Percentiles rank a stretch among this genome's conserved stretches.
Conservation (phyloP, 1,284 basidiomycete genomes). For the Boletellus sp. region DNA sequence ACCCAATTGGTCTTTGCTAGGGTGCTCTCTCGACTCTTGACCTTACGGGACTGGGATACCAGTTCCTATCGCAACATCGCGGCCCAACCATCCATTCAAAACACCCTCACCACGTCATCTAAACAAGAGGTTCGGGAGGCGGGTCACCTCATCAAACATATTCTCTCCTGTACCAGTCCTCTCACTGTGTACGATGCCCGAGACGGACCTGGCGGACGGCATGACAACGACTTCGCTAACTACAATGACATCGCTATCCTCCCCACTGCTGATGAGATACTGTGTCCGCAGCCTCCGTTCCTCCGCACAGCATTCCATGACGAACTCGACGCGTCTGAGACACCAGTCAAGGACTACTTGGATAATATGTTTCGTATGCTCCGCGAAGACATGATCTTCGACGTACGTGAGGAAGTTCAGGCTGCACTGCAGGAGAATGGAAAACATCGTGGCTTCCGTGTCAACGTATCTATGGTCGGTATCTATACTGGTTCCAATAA, state of each 20-base stretch:
- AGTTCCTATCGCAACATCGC: slow-evolving; percentile 18
- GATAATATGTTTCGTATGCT: slow-evolving; percentile 65
- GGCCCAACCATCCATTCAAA: slow-evolving; percentile 13
- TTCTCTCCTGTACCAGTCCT: slow-evolving; percentile 28
- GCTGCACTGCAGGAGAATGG: slow-evolving; percentile 41
- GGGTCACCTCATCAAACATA: slow-evolving; percentile 43
- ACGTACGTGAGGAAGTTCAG: slow-evolving; percentile 56
- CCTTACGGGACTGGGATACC: slow-evolving; percentile 9
- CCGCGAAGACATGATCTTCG: slow-evolving; percentile 63
- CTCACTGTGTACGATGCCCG: slow-evolving; percentile 6
- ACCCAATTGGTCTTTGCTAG: slow-evolving; percentile 45
- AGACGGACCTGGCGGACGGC: slow-evolving; percentile 52
- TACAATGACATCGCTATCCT: slow-evolving; percentile 48
- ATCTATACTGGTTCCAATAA: slow-evolving; percentile 36
- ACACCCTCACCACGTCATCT: slow-evolving; percentile 30
- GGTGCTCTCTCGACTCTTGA: slow-evolving; percentile 49
- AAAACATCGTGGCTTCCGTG: slow-evolving; percentile 37
- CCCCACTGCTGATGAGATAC: slow-evolving; percentile 58
- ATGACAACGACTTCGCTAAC: slow-evolving; percentile 53
- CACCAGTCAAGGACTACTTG: slow-evolving; percentile 43
- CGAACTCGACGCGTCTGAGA: slow-evolving; percentile 35
- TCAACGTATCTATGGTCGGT: slow-evolving; percentile 38
- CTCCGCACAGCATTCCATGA: slow-evolving; percentile 41
- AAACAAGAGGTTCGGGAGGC: slow-evolving; percentile 33
- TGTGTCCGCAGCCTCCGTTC: slow-evolving; percentile 43